Conservation (phyloP, 768 basidiomycete species). For the Gelatoporia subvermispora region DNA sequence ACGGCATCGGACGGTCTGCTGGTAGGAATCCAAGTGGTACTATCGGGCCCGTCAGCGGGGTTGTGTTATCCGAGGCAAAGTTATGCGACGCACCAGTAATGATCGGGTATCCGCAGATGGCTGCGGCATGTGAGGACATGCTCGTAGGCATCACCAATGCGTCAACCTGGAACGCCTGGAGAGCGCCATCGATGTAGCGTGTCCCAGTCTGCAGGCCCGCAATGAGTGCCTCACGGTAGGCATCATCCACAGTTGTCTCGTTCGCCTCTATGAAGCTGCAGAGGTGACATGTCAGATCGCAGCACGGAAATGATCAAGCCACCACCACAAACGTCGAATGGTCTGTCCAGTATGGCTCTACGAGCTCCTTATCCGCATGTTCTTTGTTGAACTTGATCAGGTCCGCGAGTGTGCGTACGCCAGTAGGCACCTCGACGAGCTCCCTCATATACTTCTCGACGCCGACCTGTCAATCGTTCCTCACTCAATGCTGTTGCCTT, state of each 20-base stretch:
- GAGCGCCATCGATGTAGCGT: slow-evolving; percentile 31
- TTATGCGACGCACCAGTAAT: slow-evolving; percentile 41
- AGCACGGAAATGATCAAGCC: slow-evolving; percentile 10
- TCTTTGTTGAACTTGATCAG: slow-evolving; percentile 55
- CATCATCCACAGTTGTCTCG: slow-evolving; percentile 21
- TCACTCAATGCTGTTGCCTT: background rate
- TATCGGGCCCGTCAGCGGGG: background rate
- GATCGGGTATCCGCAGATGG: slow-evolving; percentile 63
- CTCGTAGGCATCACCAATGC: slow-evolving; percentile 26
- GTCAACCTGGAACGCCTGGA: slow-evolving; percentile 27
- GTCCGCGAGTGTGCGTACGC: slow-evolving; percentile 48
- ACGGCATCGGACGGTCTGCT: slow-evolving; percentile 21
- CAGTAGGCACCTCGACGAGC: slow-evolving; percentile 49
- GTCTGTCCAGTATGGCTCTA: slow-evolving; percentile 29
- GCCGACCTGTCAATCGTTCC: slow-evolving; percentile 41
- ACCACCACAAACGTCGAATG: slow-evolving; percentile 27
- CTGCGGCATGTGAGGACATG: slow-evolving; percentile 31
- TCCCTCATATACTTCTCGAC: slow-evolving; percentile 43
- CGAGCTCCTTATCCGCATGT: slow-evolving; percentile 44
- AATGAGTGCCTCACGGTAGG: slow-evolving; percentile 27
- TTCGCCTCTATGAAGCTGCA: slow-evolving; percentile 23
- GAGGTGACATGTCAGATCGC: slow-evolving; percentile 19
- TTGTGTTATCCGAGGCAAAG: background rate
- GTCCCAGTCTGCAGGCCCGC: slow-evolving; percentile 28
- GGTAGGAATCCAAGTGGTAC: slow-evolving; percentile 39